Percentiles rank a stretch among this genome's conserved stretches.
phyloP scores from a whole-genome alignment of 2,329 filamentous ascomycete species.

The Phoma sp. region DNA sequence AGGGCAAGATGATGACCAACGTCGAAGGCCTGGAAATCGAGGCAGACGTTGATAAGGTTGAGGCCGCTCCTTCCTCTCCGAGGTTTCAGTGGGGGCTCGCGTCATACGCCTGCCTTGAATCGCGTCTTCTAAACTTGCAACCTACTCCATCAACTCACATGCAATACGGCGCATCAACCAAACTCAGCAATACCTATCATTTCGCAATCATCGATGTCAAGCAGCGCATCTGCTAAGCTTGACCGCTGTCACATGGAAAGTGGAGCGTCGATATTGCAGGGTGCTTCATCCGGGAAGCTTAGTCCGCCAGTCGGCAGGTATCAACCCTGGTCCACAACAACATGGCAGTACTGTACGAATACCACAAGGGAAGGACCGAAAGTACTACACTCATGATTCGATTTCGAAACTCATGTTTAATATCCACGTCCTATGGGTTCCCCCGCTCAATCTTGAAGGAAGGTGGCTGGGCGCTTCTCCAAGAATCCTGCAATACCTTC shows the following conservation, averaged over 20 bases:
- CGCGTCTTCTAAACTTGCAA: neutral
- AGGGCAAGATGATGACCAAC: constrained; percentile 10
- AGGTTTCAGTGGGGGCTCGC: neutral
- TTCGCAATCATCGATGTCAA: constrained; percentile 3
- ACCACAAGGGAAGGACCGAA: constrained; percentile 10
- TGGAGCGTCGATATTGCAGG: constrained; percentile 1
- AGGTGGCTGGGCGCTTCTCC: constrained; percentile 45
- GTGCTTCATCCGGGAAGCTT: constrained; percentile 4
- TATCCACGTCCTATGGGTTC: neutral
- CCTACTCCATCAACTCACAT: neutral
- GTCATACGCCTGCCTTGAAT: constrained; percentile 2
- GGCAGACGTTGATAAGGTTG: constrained; percentile 11
- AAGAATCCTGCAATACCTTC: constrained; percentile 54
- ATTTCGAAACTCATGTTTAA: neutral
- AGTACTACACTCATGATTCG: neutral
- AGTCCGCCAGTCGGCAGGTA: neutral
- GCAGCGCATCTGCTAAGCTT: neutral
- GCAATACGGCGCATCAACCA: neutral
- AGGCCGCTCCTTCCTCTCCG: constrained; percentile 10
- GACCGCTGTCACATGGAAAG: neutral
- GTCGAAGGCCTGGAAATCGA: constrained; percentile 3
- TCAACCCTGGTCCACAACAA: neutral
- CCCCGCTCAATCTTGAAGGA: constrained; percentile 20
- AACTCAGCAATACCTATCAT: neutral
- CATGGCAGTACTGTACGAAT: neutral